A percentile compares a stretch with the other conserved stretches of the same genome.
Evolutionary conservation across 176 grass and related monocot species (phyloP).

Genomic region (Canna indica): DNA sequence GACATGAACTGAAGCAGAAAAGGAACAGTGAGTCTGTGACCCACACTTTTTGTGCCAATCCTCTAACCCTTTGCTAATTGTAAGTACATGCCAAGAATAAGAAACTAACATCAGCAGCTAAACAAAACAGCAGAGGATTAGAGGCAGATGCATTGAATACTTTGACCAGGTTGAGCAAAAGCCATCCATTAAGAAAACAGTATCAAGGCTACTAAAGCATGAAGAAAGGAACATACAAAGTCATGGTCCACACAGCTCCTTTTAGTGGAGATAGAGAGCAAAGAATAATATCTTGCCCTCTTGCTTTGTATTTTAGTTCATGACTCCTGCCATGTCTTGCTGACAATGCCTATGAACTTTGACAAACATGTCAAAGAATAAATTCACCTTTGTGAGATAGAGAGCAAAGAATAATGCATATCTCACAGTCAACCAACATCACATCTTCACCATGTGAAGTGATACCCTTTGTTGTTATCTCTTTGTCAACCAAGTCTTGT

Average conservation of each 20-base stretch:
- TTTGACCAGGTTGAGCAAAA: background rate
- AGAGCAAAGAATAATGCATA: background rate
- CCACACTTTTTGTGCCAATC: no score
- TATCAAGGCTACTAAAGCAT: background rate
- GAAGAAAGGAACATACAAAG: background rate
- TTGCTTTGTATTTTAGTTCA: background rate
- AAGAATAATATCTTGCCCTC: background rate
- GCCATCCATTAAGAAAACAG: background rate
- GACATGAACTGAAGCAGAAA: no score
- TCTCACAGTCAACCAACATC: background rate
- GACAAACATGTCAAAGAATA: background rate
- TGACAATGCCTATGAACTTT: background rate
- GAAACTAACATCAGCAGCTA: background rate
- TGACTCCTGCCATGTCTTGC: no score
- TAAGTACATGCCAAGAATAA: background rate
- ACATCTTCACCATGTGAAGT: background rate
- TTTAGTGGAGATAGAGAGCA: background rate
- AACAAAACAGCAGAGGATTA: background rate
- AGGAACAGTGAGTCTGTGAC: no score
- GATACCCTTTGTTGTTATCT: background rate
- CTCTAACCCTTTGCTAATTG: background rate
- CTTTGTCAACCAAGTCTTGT: background rate
- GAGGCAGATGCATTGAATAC: background rate
- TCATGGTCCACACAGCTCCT: background rate
- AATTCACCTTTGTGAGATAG: no score